Percentiles rank a stretch among this genome's conserved stretches.
Conservation (phyloP, 176 grass and related monocot genomes). For the Thinopyrum elongatum region DNA sequence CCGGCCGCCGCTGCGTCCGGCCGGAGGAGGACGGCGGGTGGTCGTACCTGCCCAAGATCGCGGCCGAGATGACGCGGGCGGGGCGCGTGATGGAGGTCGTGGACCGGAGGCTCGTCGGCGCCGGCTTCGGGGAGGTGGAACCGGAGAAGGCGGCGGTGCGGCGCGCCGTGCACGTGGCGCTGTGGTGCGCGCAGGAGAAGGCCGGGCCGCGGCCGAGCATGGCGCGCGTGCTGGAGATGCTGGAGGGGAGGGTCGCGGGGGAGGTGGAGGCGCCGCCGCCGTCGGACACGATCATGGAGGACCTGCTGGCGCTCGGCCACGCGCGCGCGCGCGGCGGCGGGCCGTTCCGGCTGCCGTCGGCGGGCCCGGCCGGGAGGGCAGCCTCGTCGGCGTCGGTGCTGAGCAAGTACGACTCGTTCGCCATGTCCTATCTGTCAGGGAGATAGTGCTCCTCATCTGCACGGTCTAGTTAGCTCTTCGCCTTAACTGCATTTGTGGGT, state of each 20-base stretch:
- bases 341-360: background rate
- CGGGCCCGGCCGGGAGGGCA: background rate
- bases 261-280: constrained; percentile 44
- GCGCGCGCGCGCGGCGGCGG: background rate
- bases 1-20: constrained; percentile 47
- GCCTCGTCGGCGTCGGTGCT: background rate
- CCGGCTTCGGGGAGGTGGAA: background rate
- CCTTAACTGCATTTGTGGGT: background rate
- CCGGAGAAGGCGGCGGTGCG: constrained; percentile 29
- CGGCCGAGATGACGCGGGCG: constrained; percentile 37
- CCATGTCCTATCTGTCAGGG: constrained; percentile 39
- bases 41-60: constrained; percentile 60
- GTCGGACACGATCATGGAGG: constrained; percentile 42
- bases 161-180: constrained; percentile 48
- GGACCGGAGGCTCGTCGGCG: constrained; percentile 31
- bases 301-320: constrained; percentile 38
- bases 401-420: constrained; percentile 37
- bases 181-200: constrained; percentile 77
- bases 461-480: background rate
- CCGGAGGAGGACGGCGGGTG: constrained; percentile 26
- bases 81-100: constrained; percentile 49
- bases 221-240: constrained; percentile 72
- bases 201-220: constrained; percentile 49
- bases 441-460: background rate
- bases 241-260: constrained; percentile 38